Conservation (phyloP, 192 early-diverging fungal species). For the Helicostylum pulchrum region DNA sequence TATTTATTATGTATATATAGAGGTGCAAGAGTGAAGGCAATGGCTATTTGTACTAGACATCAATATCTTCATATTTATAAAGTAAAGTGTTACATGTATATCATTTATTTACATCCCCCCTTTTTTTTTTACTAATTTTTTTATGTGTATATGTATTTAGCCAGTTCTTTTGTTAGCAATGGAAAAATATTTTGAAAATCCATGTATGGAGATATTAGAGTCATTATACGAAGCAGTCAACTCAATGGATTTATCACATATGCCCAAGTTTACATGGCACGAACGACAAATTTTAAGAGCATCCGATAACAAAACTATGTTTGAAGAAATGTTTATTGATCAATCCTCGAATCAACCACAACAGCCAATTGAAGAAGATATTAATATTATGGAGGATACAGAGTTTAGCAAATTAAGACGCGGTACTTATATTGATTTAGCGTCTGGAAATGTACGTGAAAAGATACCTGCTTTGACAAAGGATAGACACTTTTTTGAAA, state of each 20-base stretch:
- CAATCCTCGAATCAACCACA: background rate
- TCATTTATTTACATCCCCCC: too few relatives aligned
- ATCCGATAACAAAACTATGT: slow-evolving; percentile 78
- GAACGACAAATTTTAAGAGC: slow-evolving; percentile 84
- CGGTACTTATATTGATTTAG: slow-evolving; percentile 50
- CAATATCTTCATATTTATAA: slow-evolving; percentile 90
- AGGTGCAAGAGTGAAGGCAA: slow-evolving; percentile 89
- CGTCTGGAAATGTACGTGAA: slow-evolving; percentile 43
- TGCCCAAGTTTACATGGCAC: slow-evolving; percentile 74
- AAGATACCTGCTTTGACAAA: slow-evolving; percentile 56
- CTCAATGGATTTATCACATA: slow-evolving; percentile 73
- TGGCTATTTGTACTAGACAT: slow-evolving; percentile 89
- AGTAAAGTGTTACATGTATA: slow-evolving; percentile 28
- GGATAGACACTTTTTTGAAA: slow-evolving; percentile 86
- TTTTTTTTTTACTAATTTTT: background rate
- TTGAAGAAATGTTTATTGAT: slow-evolving; percentile 73
- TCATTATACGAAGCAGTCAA: slow-evolving; percentile 82
- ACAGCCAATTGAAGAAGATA: slow-evolving; percentile 3
- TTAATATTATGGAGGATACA: slow-evolving; percentile 14
- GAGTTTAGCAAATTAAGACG: slow-evolving; percentile 32
- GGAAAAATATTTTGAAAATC: slow-evolving; percentile 85
- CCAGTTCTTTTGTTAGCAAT: slow-evolving; percentile 86
- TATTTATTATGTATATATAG: slow-evolving; percentile 30
- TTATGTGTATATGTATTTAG: slow-evolving; percentile 38
- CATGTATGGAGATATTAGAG: slow-evolving; percentile 69